Base-by-base conservation (phyloP, 2,329 filamentous ascomycete species). In the Graphium sp. region DNA sequence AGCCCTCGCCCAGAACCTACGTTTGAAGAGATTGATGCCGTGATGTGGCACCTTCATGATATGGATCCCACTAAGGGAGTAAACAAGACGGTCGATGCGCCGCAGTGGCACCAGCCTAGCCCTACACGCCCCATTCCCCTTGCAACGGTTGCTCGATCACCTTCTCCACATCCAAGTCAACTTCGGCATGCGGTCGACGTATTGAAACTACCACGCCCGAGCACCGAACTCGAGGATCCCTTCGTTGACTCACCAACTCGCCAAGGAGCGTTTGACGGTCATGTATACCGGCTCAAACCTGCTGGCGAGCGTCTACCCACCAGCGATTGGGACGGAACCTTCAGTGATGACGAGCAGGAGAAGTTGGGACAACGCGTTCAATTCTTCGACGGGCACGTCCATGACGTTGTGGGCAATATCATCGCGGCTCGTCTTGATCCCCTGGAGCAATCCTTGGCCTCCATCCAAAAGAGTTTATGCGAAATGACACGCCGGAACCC, bases 351-450 rank as follows among this genome's bases (percentile, higher is more conserved):
- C 19, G 81, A 91, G 42, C 82, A 91, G 33, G 69, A 73, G 28
- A 93, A 92, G 50, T 60, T 95, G 32, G 72, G 80, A 37, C 73
- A 74, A 30, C 73, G 84, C 26, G 81, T 80, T 37, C 68, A 72
- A 26, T 95, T 93, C 62, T 94, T 95, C 43, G 84, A 95, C 44
- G 76, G 72, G 26, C 84, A 81, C 44, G 81, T 98, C 36, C 84
- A 93, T 45, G 73, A 83, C 28, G 55, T 95, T 37, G 79, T 98
- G 37, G 80, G 79, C 29, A 70, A 68, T 26, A 61, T 89, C 4
- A 55, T 98, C 29, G 71, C 83, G 29, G 68, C 74, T 36, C 74
- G 80, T 22, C 62, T 98, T 6, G 70, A 71, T 33, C 87, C 89
- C 19, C 56, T 98, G 18, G 82, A 94, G 51, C 72, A 74, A 45